Evolutionary conservation across 371 early-diverging fungal species (phyloP).

Genomic region (Mortierella sp.): DNA sequence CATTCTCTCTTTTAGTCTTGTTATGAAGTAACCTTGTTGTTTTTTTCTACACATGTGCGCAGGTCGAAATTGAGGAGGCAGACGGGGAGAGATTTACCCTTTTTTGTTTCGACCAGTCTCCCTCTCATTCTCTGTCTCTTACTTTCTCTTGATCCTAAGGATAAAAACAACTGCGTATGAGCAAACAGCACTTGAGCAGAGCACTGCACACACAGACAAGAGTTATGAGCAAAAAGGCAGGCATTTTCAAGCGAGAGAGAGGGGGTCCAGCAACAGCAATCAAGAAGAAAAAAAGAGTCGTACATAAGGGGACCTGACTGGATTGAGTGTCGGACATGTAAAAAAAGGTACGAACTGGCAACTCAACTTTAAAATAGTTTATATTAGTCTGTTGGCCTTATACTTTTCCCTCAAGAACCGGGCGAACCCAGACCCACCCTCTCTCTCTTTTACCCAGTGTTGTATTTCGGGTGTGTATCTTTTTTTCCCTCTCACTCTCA

Average conservation of each 20-base stretch:
- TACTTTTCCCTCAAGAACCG: conserved; percentile 25
- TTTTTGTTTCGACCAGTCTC: conserved; percentile 3
- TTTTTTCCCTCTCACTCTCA: too few species aligned
- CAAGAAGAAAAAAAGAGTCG: neutral
- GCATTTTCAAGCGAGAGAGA: neutral
- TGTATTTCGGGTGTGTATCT: neutral
- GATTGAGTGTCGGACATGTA: conserved; percentile 5
- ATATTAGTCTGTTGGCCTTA: conserved; percentile 33
- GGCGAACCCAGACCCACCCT: conserved; percentile 29
- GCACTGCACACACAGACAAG: neutral
- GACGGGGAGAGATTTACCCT: conserved; percentile 14
- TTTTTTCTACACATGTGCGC: conserved; percentile 5
- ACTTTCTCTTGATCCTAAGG: neutral
- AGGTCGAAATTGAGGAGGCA: conserved; percentile 14
- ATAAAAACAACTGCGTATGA: conserved; percentile 8
- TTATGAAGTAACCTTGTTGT: conserved; percentile 5
- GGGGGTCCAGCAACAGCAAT: neutral
- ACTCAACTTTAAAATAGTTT: conserved; percentile 18
- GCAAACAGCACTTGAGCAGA: conserved; percentile 10
- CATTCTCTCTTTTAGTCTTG: too few species aligned
- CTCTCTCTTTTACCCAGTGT: neutral
- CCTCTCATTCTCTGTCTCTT: neutral
- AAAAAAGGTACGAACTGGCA: conserved; percentile 7
- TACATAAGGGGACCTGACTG: conserved; percentile 4
- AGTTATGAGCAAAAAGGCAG: neutral